Evolutionary conservation across 1,284 basidiomycete genomes (phyloP), one percentile per base, ranked within the genome.

Genomic region (Puccinia novopanici): DNA sequence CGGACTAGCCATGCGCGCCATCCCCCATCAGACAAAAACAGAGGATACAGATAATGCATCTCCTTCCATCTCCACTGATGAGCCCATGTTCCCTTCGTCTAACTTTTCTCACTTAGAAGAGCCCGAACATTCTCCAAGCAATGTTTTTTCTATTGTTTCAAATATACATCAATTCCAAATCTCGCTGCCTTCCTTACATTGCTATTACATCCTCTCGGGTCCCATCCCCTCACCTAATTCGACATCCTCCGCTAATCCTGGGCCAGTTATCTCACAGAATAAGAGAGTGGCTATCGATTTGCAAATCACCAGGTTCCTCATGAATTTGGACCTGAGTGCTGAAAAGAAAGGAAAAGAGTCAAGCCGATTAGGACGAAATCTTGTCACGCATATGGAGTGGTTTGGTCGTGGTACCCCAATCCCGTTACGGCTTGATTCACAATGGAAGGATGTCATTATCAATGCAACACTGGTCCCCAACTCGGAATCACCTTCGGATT

Each of bases 251-350:
- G 15, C 50, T 50, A 30, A 27, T 30, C 40, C 68, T 61, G 37
- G 52, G 15, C 10, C 67, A 50, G 30, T 12, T 24, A 42, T 13
- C 24, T 72, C 42, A n/a, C 68, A 48, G 24, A 55, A 55, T n/a
- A 63, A 71, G 52, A 71, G 63, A 15, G 52, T 80, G 59, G 55
- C 59, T 19, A 54, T 65, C 30, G 34, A 67, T 37, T 30, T 80
- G 22, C 55, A 52, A 40, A 65, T 80, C 22, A 48, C 42, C 19
- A 59, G 61, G 34, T 71, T 80, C 55, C 17, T 59, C 12, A 40
- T 74, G 42, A 80, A 80, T 40, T 30, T 80, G 63, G 71, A 80
- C 57, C 24, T 80, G 24, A 80, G 78, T 45, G 78, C 57, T 30
- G 78, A 80, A 42, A 65, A 74, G 70, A 54, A 24, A 10, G 70